Evolutionary conservation across 1,284 basidiomycete species (phyloP), one percentile per base, ranked within the genome.

Genomic region (Heterobasidion occidentale): DNA sequence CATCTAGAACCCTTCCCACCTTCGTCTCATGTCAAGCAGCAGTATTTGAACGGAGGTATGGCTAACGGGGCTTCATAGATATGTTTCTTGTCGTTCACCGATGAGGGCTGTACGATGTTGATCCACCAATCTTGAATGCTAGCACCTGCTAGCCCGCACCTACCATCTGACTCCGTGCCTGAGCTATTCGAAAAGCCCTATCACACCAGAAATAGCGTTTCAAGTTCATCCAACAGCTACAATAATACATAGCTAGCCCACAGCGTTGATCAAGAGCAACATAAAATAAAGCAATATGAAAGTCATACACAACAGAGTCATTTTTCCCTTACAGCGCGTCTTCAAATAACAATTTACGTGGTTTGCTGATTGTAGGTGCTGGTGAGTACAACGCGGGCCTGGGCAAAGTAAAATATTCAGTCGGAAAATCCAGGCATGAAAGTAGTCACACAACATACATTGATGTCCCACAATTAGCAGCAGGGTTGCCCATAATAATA

Each of bases 401-500:
- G 52, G 20, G 33, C 36, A 45, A 47, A n/a, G 48, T 9, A 14
- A 44, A 51, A 27, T 51, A 45, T 7, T 27, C 3, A 54, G 15
- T 35, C 8, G 44, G 9, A 46, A 46, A 34, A 17, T 6, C 17
- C 2, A 38, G 45, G 17, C 9, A 34, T 9, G 6, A 8, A 47
- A 19, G 51, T 19, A 33, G 38, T 17, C 27, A 47, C 19, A n/a
- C 34, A 42, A 76, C 86, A 66, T 66, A 93, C 92, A 96, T 87
- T 0, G 94, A 96, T 20, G 96, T 98, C 34, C 96, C 96, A 66
- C 95, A 95, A 61, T 87, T 90, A 19, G 94, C 88, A 0, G 95
- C 94, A n/a, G 95, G 90, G 65, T 97, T 98, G 36, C 97, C 96
- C 93, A 99, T 97, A 70, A 99, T 99, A 71, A 99, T 99, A 69